These are phyloP conservation scores for Penstemon newberryi DNA, from an alignment of 257 asterid species.

Conservation along the genomic window DNA sequence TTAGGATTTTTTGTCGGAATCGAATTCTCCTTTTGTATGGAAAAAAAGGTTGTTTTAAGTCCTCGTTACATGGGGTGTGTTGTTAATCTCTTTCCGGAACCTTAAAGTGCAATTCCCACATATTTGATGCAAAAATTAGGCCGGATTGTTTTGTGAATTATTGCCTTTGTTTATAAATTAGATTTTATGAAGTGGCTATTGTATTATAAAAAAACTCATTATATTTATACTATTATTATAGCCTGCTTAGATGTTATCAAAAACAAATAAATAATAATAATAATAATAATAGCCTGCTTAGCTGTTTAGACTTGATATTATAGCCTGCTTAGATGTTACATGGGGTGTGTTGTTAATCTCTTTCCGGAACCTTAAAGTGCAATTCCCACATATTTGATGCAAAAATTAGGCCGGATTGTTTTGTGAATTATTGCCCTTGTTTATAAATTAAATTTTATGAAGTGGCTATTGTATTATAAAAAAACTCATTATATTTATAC, in stretches of 20 bases:
- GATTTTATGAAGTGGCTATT: slow-evolving; percentile 7
- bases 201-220: not conserved
- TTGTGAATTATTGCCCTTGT: slow-evolving; percentile 18
- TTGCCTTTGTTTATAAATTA: slow-evolving; percentile 15
- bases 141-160: slow-evolving; percentile 10
- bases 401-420: not conserved
- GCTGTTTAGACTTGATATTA: slow-evolving; percentile 9
- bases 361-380: slow-evolving; percentile 15
- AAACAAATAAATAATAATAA: too few species aligned
- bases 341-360: slow-evolving; percentile 17
- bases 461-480: not conserved
- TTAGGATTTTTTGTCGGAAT: slow-evolving; percentile 5
- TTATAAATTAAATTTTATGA: slow-evolving; percentile 13
- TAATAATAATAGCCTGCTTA: not conserved
- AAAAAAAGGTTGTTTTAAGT: not conserved
- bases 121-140: slow-evolving; percentile 13
- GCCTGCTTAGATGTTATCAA: too few species aligned
- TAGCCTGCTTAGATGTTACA: too few species aligned
- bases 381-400: slow-evolving; percentile 16
- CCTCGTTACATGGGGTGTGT: not conserved
- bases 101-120: slow-evolving; percentile 16
- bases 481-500: not conserved
- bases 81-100: slow-evolving; percentile 21
- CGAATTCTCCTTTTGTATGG: not conserved
- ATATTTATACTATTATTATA: not conserved